These are phyloP conservation scores for Xylariaceae sp. DNA, from an alignment of 2,329 filamentous ascomycete genomes.

Conservation along the genomic window DNA sequence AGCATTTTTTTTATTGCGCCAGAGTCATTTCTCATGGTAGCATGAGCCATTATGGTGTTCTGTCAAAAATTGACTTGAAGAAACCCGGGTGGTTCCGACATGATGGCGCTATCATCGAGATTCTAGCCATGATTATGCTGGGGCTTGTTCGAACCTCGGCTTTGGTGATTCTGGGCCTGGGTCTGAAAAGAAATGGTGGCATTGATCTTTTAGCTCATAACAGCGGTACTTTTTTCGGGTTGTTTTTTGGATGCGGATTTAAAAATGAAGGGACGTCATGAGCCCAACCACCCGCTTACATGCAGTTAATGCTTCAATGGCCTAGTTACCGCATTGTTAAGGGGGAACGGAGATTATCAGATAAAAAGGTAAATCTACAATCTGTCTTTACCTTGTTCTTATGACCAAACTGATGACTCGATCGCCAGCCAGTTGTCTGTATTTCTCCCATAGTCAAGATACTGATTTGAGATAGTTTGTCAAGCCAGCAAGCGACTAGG, in stretches of 20 bases:
- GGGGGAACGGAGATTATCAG: constrained; percentile 5
- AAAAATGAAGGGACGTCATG: constrained; percentile 6
- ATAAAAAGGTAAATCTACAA: constrained; percentile 13
- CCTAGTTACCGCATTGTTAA: constrained; percentile 1
- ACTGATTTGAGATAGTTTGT: constrained; percentile 12
- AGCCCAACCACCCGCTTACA: constrained; percentile 5
- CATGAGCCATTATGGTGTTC: constrained; percentile 2
- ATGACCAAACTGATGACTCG: not conserved
- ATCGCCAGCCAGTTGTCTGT: constrained; percentile 3
- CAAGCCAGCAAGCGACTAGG: constrained; percentile 1
- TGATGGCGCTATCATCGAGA: constrained; percentile 1
- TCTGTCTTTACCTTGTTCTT: not conserved
- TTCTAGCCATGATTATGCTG: constrained; percentile 12
- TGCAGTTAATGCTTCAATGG: constrained; percentile 5
- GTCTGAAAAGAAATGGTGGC: constrained; percentile 6
- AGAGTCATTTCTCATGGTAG: constrained; percentile 9
- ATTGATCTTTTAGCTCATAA: constrained; percentile 11
- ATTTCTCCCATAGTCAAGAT: not conserved
- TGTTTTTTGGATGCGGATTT: constrained; percentile 4
- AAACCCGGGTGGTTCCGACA: constrained; percentile 9
- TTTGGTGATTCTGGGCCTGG: constrained; percentile 4
- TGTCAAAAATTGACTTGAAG: constrained; percentile 12
- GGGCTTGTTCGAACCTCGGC: constrained; percentile 8
- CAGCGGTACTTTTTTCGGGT: not conserved
- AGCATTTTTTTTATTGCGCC: not conserved